These are phyloP conservation scores for Mycosphaerella sp. DNA, from an alignment of 2,329 filamentous ascomycete genomes.

Conservation along the genomic window DNA sequence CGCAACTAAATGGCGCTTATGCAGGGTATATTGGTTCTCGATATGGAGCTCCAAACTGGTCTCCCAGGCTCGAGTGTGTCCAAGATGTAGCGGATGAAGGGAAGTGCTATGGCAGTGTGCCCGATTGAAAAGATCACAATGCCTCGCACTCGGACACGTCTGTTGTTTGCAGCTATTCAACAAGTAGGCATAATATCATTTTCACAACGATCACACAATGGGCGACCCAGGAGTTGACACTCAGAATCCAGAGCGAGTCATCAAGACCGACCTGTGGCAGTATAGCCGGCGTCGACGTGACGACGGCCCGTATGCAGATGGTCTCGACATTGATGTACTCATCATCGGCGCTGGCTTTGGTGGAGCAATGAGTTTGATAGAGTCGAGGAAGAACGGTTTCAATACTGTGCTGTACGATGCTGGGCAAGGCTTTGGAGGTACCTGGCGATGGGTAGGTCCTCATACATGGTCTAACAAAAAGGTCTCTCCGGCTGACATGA, in stretches of 20 bases:
- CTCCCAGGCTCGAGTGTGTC: not conserved
- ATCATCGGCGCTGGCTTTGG: constrained; percentile 41
- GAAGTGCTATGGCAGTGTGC: not conserved
- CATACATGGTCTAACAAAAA: not conserved
- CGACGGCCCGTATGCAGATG: constrained; percentile 27
- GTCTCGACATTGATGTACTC: constrained; percentile 29
- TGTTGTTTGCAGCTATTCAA: not conserved
- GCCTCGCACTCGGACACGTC: not conserved
- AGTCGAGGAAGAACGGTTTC: constrained; percentile 34
- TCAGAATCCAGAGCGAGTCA: constrained; percentile 21
- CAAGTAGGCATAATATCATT: not conserved
- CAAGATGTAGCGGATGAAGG: not conserved
- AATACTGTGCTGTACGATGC: constrained; percentile 31
- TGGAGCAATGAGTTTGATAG: constrained; percentile 40
- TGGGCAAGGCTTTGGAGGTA: constrained; percentile 32
- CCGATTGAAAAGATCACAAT: not conserved
- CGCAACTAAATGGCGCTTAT: not conserved
- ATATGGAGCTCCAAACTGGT: not conserved
- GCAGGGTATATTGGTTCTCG: not conserved
- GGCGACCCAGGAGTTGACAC: constrained; percentile 18
- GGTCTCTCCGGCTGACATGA: not conserved
- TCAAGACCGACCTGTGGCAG: constrained; percentile 26
- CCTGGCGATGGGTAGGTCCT: constrained; percentile 29
- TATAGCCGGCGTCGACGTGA: constrained; percentile 21
- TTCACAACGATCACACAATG: constrained; percentile 13